These are phyloP conservation scores for Micractinium conductrix DNA, from an alignment of 139 green algal species.

Conservation along the genomic window DNA sequence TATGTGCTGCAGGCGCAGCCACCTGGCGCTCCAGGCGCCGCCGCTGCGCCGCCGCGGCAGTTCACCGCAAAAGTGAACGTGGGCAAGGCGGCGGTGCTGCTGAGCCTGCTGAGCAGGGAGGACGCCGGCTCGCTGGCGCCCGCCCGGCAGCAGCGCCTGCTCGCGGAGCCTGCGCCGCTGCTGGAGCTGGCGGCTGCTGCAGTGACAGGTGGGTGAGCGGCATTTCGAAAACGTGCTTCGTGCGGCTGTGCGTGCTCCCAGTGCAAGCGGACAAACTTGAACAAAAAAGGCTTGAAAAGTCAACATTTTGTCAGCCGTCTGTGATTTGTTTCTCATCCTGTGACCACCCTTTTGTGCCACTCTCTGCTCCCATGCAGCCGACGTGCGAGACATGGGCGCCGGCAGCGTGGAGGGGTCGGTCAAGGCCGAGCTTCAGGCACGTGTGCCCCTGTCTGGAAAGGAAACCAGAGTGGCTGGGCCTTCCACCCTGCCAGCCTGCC, in stretches of 20 bases:
- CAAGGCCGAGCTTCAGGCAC: neutral
- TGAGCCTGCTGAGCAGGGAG: constrained; percentile 30
- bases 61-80: constrained; percentile 34
- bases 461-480: no score
- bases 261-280: no score
- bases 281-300: no score
- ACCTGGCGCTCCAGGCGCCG: neutral
- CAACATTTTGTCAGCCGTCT: neutral
- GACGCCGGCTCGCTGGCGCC: neutral
- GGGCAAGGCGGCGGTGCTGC: constrained; percentile 14
- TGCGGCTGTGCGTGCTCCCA: no score
- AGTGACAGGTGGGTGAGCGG: neutral
- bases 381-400: neutral
- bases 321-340: neutral
- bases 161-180: neutral
- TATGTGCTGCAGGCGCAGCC: neutral
- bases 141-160: constrained; percentile 2
- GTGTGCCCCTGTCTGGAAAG: neutral
- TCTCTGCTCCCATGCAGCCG: neutral
- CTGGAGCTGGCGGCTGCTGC: constrained; percentile 20
- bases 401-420: constrained; percentile 3
- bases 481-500: no score
- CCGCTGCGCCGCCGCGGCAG: neutral
- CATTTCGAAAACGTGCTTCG: no score
- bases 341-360: neutral